Base-by-base conservation (phyloP, 441 rosid genomes). In the Melastoma candidum region DNA sequence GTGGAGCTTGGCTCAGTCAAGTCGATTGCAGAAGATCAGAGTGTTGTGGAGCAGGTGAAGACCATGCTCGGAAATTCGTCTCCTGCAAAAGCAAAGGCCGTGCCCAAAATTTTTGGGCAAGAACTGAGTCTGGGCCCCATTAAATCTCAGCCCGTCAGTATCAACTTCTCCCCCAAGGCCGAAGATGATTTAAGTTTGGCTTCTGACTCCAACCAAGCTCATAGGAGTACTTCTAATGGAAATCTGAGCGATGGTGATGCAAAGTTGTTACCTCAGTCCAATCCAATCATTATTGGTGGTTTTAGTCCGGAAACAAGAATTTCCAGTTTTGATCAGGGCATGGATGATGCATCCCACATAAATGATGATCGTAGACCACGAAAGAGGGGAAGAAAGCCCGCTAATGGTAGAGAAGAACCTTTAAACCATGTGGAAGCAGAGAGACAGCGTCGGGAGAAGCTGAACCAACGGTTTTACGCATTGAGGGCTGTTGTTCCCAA, bases 361-460 rank as follows among this genome's bases (percentile, higher is more conserved):
- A 72, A 69, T 2, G 86, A 80, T 43, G 85, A 84, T 58, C 73
- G 74, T n/a, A 81, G 77, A 65, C 88, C 93, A 6, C 76, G 85
- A 72, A 79, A 84, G 58, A 76, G 93, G 58, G 93, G 86, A 9
- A 77, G 93, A 56, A 84, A 84, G 56, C 93, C 93, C 0, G 93
- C 85, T 7, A 84, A 84, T 44, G 85, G 93, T 14, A 76, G 93
- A 61, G 88, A 84, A 57, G 85, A 81, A 62, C 46, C 44, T 11
- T 11, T 44, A 24, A 59, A 29, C 41, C 63, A 59, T 39, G 56
- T 59, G 26, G 63, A 59, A 54, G 56, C 63, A 14, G 63, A 59
- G 63, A 14, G 63, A 41, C 63, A 59, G 55, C 51, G 63, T 43
- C 43, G 55, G 48, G 49, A 49, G 56, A 59, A 44, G 55, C 32